A percentile compares a stretch with the other conserved stretches of the same genome.
Conservation (phyloP, 352 stramenopile genomes). For the Proteromonas lacertae region DNA sequence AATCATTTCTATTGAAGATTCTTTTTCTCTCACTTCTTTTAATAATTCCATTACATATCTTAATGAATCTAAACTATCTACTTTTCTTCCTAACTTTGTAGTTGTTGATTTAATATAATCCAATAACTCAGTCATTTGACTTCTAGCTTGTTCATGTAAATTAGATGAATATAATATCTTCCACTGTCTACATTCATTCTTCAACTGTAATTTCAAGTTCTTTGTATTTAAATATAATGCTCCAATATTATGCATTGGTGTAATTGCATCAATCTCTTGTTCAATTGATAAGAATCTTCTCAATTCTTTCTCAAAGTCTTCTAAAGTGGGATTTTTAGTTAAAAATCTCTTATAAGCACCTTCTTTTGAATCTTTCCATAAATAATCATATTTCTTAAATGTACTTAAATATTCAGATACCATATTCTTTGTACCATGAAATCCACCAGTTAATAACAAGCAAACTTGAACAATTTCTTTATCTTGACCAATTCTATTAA, state of each 20-base stretch:
- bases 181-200: conserved; percentile 71
- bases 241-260: conserved; percentile 65
- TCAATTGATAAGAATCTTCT: conserved; percentile 67
- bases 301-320: conserved; percentile 80
- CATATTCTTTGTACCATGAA: conserved; percentile 77
- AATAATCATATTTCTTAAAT: conserved; percentile 76
- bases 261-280: conserved; percentile 45
- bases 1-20: conserved; percentile 45
- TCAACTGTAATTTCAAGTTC: conserved; percentile 77
- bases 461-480: conserved; percentile 89
- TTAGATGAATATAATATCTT: conserved; percentile 90
- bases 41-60: conserved; percentile 41
- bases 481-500: conserved; percentile 82
- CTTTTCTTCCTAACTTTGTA: conserved; percentile 31
- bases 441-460: conserved; percentile 70
- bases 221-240: conserved; percentile 74
- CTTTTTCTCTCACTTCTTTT: conserved; percentile 32
- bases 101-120: conserved; percentile 73
- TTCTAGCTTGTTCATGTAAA: conserved; percentile 53
- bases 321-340: conserved; percentile 51
- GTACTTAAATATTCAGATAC: conserved; percentile 75
- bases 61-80: conserved; percentile 63
- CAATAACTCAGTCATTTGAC: conserved; percentile 40
- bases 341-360: conserved; percentile 68
- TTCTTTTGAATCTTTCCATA: conserved; percentile 91